phyloP scores from a whole-genome alignment of 2,329 filamentous ascomycete genomes.

The Ascocoryne sarcoides region DNA sequence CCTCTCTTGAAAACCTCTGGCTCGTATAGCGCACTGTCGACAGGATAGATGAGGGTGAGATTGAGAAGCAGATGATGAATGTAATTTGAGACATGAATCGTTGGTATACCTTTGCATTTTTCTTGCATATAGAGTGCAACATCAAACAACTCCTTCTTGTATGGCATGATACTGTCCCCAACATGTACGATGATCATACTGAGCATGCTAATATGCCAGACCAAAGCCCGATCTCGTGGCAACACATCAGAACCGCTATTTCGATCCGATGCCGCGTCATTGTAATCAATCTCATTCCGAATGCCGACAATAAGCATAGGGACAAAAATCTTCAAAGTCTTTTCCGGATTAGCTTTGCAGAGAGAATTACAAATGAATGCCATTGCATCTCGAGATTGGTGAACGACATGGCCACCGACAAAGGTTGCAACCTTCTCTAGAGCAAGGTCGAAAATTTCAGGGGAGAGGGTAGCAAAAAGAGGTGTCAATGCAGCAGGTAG shows the following conservation, averaged over 20 bases:
- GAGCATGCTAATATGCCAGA: constrained; percentile 95
- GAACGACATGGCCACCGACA: constrained; percentile 87
- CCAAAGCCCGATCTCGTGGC: constrained; percentile 81
- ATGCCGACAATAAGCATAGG: constrained; percentile 88
- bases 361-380: constrained; percentile 96
- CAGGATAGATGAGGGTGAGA: constrained; percentile 85
- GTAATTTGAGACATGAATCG: constrained; percentile 94
- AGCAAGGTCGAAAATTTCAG: constrained; percentile 86
- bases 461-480: constrained; percentile 80
- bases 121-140: constrained; percentile 96
- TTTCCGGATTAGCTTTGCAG: constrained; percentile 91
- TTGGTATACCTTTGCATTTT: constrained; percentile 85
- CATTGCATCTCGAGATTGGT: constrained; percentile 95
- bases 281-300: constrained; percentile 92
- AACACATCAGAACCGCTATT: constrained; percentile 91
- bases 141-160: constrained; percentile 80
- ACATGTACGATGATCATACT: constrained; percentile 98
- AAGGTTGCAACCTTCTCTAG: constrained; percentile 89
- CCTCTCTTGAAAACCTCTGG: constrained; percentile 62
- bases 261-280: constrained; percentile 87
- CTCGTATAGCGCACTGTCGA: constrained; percentile 83
- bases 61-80: constrained; percentile 95
- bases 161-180: constrained; percentile 78
- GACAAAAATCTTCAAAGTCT: constrained; percentile 82
- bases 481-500: constrained; percentile 86